Base-by-base conservation (phyloP, 305 asterid species). In the Withania somnifera region DNA sequence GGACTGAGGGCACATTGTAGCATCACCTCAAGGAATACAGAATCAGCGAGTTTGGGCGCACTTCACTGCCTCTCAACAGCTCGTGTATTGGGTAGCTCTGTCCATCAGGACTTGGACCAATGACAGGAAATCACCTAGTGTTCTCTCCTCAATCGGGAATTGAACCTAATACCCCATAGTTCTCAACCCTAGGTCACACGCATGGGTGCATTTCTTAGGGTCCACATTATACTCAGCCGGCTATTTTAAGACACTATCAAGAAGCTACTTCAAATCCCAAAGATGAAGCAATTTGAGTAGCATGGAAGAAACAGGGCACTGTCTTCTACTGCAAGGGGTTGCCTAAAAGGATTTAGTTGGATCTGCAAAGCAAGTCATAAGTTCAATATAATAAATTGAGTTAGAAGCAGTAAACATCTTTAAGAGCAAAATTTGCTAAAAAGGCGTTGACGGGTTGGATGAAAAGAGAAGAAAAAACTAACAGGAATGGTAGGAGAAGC, bases 301-400 rank as follows among this genome's bases (percentile, higher is more conserved):
- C 98, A 93, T 60, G 98, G 98, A 80, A 96, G 88, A 64, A 45
- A 78, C 51, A 96, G 83, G 64, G 91, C 98, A 78, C 88, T 90
- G 83, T 90, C 92, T 86, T 94, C 95, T 34, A 92, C 90, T 0
- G 86, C 89, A 83, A 90, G 85, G 82, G 99, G 99, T 84, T 94
- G 98, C 87, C 99, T 92, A 90, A 96, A 96, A 40, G 99, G 99
- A 85, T 96, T 94, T 38, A 94, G 58, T 91, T 93, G 97, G 83
- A 96, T 84, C 98, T 95, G 90, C 87, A 82, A 1, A 45, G 78
- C 28, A 79, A 19, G 6, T 63, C 67, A 28, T 69, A 22, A 54
- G 34, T 57, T 67, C 81, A 58, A 51, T 58, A 76, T 54, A 52
- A 24, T 11, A 52, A 10, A 42, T 20, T 42, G 20, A 14, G 11